Evolutionary conservation across 805 yeast species (phyloP), one percentile per base, ranked within the genome.

Genomic region (Candida odintsovae): DNA sequence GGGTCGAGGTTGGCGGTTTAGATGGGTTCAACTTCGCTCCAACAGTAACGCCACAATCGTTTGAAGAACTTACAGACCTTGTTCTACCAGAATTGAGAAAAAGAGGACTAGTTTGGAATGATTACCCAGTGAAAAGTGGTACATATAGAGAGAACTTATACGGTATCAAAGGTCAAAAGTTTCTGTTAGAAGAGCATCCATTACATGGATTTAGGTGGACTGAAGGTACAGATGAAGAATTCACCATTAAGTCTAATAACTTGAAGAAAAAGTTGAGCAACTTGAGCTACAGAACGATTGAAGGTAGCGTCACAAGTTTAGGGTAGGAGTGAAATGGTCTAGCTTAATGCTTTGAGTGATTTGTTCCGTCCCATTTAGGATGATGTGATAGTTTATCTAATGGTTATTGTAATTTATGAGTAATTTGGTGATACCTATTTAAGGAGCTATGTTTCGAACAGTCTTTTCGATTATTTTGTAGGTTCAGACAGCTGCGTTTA

Each of bases 11-110:
- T n/a, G 58, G 68, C 7, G 70, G 63, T 23, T 61, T 70, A 13
- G 74, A 71, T 48, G 75, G 75, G 1, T 70, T 71, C 55, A 70
- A 70, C 47, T 59, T 70, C 38, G 62, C 66, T 5, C 57, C 64
- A 49, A 62, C 69, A 4, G 49, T 59, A 21, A 49, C 57, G 13
- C 75, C 75, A 22, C 67, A 62, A 2, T 50, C 69, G 2, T 68
- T 65, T 48, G 67, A 66, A 48, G 72, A 70, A 13, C 44, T 69
- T 16, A 65, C 67, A 22, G 65, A 69, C 16, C 48, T 46, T 21
- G 54, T 69, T 38, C 41, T 69, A 25, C 73, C 73, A 12, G 71
- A 62, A 39, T 57, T 68, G 38, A 58, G 59, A 48, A 46, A 42
- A 22, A 54, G 69, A 42, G 70, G 70, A 3, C 54, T 60, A 15